These are phyloP conservation scores for Hypoxylon rickii DNA, from an alignment of 495 filamentous ascomycete species.

Conservation along the genomic window DNA sequence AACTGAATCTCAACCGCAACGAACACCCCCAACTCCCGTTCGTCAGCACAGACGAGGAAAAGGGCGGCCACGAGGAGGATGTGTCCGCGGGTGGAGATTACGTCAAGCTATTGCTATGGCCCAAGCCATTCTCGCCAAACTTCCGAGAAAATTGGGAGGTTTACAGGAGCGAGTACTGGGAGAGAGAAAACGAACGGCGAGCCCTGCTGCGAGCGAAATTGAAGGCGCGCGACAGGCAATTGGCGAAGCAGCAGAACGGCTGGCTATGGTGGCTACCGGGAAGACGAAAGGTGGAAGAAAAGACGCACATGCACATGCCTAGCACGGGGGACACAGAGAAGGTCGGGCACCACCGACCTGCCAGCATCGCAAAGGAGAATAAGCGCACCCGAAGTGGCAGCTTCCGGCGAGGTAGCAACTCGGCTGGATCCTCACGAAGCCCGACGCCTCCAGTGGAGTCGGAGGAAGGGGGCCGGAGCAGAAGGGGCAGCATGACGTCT, in stretches of 20 bases:
- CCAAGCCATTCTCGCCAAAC: slow-evolving; percentile 91
- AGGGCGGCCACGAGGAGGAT: slow-evolving; percentile 76
- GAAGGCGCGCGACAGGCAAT: slow-evolving; percentile 63
- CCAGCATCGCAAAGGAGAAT: slow-evolving; percentile 46
- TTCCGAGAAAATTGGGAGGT: slow-evolving; percentile 98
- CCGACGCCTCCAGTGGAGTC: slow-evolving; percentile 53
- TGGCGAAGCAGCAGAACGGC: slow-evolving; percentile 69
- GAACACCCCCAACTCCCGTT: slow-evolving; percentile 50
- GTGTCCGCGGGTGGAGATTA: slow-evolving; percentile 86
- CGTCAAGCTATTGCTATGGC: slow-evolving; percentile 85
- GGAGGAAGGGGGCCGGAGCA: slow-evolving; percentile 44
- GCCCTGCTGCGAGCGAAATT: slow-evolving; percentile 70
- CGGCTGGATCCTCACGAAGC: slow-evolving; percentile 51
- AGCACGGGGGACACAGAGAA: slow-evolving; percentile 37
- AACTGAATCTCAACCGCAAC: slow-evolving; percentile 45
- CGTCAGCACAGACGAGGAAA: slow-evolving; percentile 50
- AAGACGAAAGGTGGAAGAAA: slow-evolving; percentile 33
- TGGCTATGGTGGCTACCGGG: slow-evolving; percentile 85
- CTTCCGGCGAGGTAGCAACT: slow-evolving; percentile 53
- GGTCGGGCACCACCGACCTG: slow-evolving; percentile 41
- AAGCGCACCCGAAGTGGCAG: slow-evolving; percentile 54
- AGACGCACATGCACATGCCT: slow-evolving; percentile 36
- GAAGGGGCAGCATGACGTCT: slow-evolving; percentile 53
- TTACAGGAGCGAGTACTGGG: slow-evolving; percentile 94
- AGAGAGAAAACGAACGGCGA: slow-evolving; percentile 90